A percentile compares a stretch with the other conserved stretches of the same genome.
Evolutionary conservation across 2,329 filamentous ascomycete species (phyloP).

Genomic region (Pseudogymnoascus sp.): DNA sequence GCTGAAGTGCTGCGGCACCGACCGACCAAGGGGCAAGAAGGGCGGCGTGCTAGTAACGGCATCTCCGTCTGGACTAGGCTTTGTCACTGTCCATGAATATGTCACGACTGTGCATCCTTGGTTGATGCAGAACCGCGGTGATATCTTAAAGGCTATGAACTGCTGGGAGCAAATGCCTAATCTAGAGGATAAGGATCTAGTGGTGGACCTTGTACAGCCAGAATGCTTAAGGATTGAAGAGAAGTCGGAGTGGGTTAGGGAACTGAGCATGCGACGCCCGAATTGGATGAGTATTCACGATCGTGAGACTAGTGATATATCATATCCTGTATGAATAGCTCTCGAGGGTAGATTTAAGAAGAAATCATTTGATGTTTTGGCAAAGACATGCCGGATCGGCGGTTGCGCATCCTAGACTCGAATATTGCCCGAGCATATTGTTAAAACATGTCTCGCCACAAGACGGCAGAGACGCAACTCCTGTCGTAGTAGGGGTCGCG

Average conservation of each 20-base stretch:
- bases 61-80: conserved; percentile 11
- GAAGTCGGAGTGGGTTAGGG: background rate
- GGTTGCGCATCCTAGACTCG: too few species aligned
- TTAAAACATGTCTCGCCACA: too few species aligned
- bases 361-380: background rate
- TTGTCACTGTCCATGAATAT: conserved; percentile 24
- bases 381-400: too few species aligned
- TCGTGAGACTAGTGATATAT: background rate
- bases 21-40: background rate
- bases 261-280: background rate
- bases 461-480: too few species aligned
- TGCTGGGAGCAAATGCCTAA: background rate
- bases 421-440: too few species aligned
- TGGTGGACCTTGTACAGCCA: background rate
- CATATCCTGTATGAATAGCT: background rate
- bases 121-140: conserved; percentile 16
- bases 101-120: conserved; percentile 20
- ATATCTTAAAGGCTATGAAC: conserved; percentile 2
- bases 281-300: background rate
- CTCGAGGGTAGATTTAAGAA: background rate
- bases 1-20: background rate
- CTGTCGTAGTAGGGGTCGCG: too few species aligned
- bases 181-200: background rate
- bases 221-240: background rate
- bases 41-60: background rate